phyloP scores from a whole-genome alignment of 441 rosid species.

The Populus trichocarpa region DNA sequence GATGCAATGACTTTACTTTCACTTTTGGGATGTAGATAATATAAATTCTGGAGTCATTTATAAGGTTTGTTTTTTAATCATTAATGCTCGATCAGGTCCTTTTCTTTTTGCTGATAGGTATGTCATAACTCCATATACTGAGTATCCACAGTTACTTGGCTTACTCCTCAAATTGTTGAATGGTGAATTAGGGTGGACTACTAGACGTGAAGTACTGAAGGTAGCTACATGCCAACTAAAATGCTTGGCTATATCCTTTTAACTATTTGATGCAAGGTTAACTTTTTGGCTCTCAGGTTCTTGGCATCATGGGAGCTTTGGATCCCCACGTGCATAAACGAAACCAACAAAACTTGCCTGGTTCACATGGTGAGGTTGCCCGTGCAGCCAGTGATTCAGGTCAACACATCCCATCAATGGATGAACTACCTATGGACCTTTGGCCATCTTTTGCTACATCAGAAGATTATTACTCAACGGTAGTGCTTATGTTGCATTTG shows the following conservation, averaged over 20 bases:
- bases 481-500: slow-evolving; percentile 32
- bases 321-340: slow-evolving; percentile 96
- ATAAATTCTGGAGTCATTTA: background rate
- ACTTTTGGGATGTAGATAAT: background rate
- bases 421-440: slow-evolving; percentile 88
- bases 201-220: slow-evolving; percentile 98
- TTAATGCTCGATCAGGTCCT: background rate
- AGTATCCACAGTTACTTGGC: slow-evolving; percentile 89
- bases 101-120: slow-evolving; percentile 44
- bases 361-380: slow-evolving; percentile 87
- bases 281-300: slow-evolving; percentile 59
- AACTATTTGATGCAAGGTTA: slow-evolving; percentile 24
- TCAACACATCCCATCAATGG: slow-evolving; percentile 83
- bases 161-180: slow-evolving; percentile 94
- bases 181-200: slow-evolving; percentile 97
- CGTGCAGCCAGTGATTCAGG: slow-evolving; percentile 94
- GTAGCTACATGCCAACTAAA: slow-evolving; percentile 39
- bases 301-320: slow-evolving; percentile 99
- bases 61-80: background rate
- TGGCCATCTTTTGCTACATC: slow-evolving; percentile 97
- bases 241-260: slow-evolving; percentile 10
- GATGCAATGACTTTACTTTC: background rate
- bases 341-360: slow-evolving; percentile 78
- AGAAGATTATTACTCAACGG: slow-evolving; percentile 97
- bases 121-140: slow-evolving; percentile 95